These are phyloP conservation scores for Macrocybe gigantea DNA, from an alignment of 768 basidiomycete genomes.

Conservation along the genomic window DNA sequence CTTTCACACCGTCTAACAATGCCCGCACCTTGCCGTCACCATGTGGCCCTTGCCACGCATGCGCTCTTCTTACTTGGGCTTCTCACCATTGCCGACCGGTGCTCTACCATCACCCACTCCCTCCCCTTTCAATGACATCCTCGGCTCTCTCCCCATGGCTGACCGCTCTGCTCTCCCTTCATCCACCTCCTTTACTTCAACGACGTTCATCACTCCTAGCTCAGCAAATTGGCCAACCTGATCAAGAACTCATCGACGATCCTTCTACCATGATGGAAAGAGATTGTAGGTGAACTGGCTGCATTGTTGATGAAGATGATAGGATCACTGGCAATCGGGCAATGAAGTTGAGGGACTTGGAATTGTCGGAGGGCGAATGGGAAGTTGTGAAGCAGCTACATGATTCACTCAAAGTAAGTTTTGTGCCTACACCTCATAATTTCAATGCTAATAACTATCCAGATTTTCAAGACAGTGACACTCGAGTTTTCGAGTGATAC, in stretches of 20 bases:
- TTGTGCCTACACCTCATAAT: background rate
- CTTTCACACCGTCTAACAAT: background rate
- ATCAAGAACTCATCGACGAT: slow-evolving; percentile 20
- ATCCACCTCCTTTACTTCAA: too few relatives aligned
- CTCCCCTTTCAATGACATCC: background rate
- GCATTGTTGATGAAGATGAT: slow-evolving; percentile 18
- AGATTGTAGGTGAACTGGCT: slow-evolving; percentile 9
- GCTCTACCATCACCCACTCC: background rate
- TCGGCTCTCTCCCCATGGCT: background rate
- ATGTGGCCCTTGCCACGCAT: background rate
- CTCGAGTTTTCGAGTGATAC: slow-evolving; percentile 21
- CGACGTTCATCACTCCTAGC: slow-evolving; percentile 7
- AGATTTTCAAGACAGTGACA: slow-evolving; percentile 31
- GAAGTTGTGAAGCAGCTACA: slow-evolving; percentile 20
- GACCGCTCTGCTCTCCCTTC: too few relatives aligned
- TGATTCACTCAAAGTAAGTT: slow-evolving; percentile 22
- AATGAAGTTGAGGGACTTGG: slow-evolving; percentile 17
- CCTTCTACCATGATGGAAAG: slow-evolving; percentile 13
- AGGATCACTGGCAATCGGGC: slow-evolving; percentile 14
- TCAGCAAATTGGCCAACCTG: slow-evolving; percentile 13
- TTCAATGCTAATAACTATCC: background rate
- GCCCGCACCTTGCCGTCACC: background rate
- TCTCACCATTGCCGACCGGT: background rate
- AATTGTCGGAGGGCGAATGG: slow-evolving; percentile 26
- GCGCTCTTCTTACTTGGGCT: background rate